Evolutionary conservation across 1,284 basidiomycete genomes (phyloP), one percentile per base, ranked within the genome.

Genomic region (Kalmanozyma brasiliensis): DNA sequence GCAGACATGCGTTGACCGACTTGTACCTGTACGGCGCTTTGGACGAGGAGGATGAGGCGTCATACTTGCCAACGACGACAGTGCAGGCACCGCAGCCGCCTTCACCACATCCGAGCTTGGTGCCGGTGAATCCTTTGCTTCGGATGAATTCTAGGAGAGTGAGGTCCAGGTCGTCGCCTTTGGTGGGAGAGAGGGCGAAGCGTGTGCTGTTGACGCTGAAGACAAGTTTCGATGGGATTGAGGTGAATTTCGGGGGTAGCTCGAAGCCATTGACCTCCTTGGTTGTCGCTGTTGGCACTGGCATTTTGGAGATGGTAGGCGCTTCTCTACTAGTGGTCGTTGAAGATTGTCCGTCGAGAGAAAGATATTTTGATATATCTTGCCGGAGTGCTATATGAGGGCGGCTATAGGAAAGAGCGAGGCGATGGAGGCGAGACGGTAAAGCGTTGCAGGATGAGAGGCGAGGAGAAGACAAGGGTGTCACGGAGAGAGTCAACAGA

Each of bases 51-150:
- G 53, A 41, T 0, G 44, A 47, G 10, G 60, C 8, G 40, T 69
- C 59, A 32, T 57, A 56, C 62, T 72, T 61, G 48, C 68, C 59
- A 14, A 81, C 59, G n/a, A 77, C 75, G 30, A 80, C 79, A n/a
- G 81, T 81, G 55, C 80, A 82, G 6, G 81, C 79, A 40, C 83
- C 82, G 44, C 82, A 83, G 8, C 82, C 82, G 26, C 83, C 83
- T 49, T 83, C 82, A 22, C 75, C 78, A 38, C 83, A 83, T 4
- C 82, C 82, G 9, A 82, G 73, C 55, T 83, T 83, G 13, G 82
- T 82, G 9, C 82, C 82, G 2, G 78, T 83, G 36, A 83, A 74
- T 2, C 80, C 80, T 36, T 73, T 61, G 33, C 72, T 69, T 17
- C 83, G 75, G 17, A 83, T 63, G 60, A 82, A 83, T 29, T 81